Base-by-base conservation (phyloP, 352 stramenopile species). In the Halophytophthora polymorphica region DNA sequence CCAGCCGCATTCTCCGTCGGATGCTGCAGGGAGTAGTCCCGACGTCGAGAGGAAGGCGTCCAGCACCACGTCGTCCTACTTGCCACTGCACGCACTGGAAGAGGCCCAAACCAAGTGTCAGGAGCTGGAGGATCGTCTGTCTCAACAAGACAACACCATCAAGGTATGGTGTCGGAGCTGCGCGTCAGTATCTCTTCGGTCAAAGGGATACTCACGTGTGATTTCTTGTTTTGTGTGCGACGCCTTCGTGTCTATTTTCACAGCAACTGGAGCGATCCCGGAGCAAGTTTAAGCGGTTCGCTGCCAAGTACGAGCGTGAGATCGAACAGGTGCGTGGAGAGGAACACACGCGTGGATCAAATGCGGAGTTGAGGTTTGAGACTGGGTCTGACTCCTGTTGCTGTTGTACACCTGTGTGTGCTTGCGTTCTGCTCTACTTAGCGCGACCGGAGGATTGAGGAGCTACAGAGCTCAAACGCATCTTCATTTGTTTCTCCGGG, bases 201-300 rank as follows among this genome's bases (percentile, higher is more conserved):
- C 6, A 36, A 12, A 23, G 5, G 13, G 4, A 34, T 25, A 21
- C 12, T 46, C 25, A 50, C 35, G 50, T 17, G 46, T 23, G 6
- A 35, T 12, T 3, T 13, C 18, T 46, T 38, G 15, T 19, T 45
- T 34, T 52, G 18, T 58, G 1, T 50, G 1, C 44, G 34, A 23
- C 53, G 12, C 42, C 35, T 21, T 44, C 15, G 36, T n/a, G 17
- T 41, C 42, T 13, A 51, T 56, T 18, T 36, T 31, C 60, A 15
- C 47, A 93, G 83, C 77, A 88, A 78, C 46, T 93, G 36, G 83
- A 93, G 63, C 66, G 80, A 23, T 93, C 83, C 17, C 80, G 83
- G 17, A 92, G 78, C 58, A 93, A 93, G 36, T 93, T 93, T 53
- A 90, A 90, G 56, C 72, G 81, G 11, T 93, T 93, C 41, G 83